Conservation (phyloP, 257 asterid genomes). For the Galeopsis tetrahit region DNA sequence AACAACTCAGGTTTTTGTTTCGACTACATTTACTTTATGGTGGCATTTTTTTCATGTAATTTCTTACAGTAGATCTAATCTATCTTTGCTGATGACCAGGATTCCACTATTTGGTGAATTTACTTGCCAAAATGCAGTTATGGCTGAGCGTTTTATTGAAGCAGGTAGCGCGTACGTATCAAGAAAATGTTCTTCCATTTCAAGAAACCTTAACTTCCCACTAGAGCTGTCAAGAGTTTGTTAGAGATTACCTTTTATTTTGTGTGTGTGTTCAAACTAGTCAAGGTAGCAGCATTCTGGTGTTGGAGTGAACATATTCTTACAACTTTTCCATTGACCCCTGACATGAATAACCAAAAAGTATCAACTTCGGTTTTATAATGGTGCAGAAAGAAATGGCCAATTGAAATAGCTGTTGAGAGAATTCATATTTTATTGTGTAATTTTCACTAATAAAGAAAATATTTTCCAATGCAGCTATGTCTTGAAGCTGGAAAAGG, state of each 20-base stretch:
- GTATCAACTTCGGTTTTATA: background rate
- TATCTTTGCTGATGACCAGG: conserved; percentile 51
- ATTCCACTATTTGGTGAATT: conserved; percentile 92
- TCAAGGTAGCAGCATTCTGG: conserved; percentile 4
- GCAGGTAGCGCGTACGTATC: conserved; percentile 99
- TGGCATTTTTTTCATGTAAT: conserved; percentile 1
- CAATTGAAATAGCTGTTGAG: conserved; percentile 13
- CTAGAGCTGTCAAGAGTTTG: conserved; percentile 21
- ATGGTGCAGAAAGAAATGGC: background rate
- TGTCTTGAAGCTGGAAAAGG: conserved; percentile 93
- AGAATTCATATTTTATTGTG: conserved; percentile 20
- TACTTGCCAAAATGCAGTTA: conserved; percentile 90
- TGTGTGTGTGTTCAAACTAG: conserved; percentile 4
- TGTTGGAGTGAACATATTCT: background rate
- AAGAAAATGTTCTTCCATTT: conserved; percentile 31
- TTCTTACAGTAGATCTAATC: conserved; percentile 26
- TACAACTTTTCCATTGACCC: background rate
- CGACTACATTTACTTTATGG: background rate
- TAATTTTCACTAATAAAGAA: conserved; percentile 33
- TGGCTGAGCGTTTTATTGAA: conserved; percentile 99
- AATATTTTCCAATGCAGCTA: conserved; percentile 63
- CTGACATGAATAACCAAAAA: background rate
- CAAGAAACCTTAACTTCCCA: conserved; percentile 8
- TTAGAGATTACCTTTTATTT: conserved; percentile 24
- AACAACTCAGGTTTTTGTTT: conserved; percentile 73